Evolutionary conservation across 495 filamentous ascomycete species (phyloP).

Genomic region (Umbilicaria muhlenbergii): DNA sequence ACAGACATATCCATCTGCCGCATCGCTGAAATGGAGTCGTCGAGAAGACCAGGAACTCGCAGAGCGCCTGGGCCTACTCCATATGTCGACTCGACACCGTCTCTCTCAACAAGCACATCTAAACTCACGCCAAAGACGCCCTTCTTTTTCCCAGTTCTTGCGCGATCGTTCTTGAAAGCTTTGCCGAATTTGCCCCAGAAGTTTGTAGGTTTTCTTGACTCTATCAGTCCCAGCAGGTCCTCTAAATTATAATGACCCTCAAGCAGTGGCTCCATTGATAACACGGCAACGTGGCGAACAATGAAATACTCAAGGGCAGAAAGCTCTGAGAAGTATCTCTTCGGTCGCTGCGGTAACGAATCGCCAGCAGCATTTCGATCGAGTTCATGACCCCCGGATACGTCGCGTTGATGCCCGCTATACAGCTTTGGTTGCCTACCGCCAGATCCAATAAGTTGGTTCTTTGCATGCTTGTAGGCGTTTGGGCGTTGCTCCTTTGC

Average conservation of each 20-base stretch:
- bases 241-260: constrained; percentile 84
- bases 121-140: constrained; percentile 77
- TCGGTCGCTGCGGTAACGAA: constrained; percentile 34
- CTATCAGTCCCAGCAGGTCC: constrained; percentile 87
- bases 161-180: constrained; percentile 74
- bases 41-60: constrained; percentile 73
- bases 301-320: constrained; percentile 96
- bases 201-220: constrained; percentile 67
- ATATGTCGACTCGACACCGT: constrained; percentile 89
- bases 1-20: constrained; percentile 98
- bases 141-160: constrained; percentile 75
- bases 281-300: constrained; percentile 82
- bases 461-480: constrained; percentile 60
- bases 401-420: constrained; percentile 62
- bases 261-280: constrained; percentile 88
- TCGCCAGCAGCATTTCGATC: constrained; percentile 25
- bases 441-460: constrained; percentile 46
- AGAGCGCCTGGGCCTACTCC: constrained; percentile 86
- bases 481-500: constrained; percentile 82
- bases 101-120: constrained; percentile 77
- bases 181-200: constrained; percentile 98
- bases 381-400: constrained; percentile 49
- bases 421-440: constrained; percentile 53
- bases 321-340: constrained; percentile 90
- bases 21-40: constrained; percentile 87